Conservation (phyloP, 805 yeast genomes). For the Ogataea corticis region DNA sequence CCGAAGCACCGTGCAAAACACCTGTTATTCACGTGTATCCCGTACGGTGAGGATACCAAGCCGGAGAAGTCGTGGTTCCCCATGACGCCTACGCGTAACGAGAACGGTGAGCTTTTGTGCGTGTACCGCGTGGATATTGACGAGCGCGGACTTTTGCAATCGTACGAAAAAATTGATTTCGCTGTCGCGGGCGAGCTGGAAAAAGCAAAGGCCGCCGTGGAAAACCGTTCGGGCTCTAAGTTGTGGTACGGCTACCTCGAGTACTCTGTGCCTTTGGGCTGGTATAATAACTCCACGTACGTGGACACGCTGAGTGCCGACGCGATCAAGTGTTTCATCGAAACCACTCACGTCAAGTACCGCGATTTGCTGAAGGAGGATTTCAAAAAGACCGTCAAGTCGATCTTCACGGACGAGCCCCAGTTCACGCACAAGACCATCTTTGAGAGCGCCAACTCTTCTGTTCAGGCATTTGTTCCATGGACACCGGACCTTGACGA, state of each 20-base stretch:
- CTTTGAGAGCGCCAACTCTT: not conserved
- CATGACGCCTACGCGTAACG: slow-evolving; percentile 5
- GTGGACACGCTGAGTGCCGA: slow-evolving; percentile 9
- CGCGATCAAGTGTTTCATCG: slow-evolving; percentile 5
- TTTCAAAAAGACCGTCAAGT: not conserved
- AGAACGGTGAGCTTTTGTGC: slow-evolving; percentile 10
- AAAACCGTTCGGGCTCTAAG: not conserved
- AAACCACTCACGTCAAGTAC: slow-evolving; percentile 3
- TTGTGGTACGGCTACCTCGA: slow-evolving; percentile 13
- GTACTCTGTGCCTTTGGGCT: slow-evolving; percentile 7
- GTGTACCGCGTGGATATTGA: slow-evolving; percentile 7
- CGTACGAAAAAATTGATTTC: slow-evolving; percentile 2
- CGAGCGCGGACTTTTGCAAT: not conserved
- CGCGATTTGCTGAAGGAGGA: not conserved
- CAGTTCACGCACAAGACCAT: slow-evolving; percentile 4
- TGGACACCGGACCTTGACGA: slow-evolving; percentile 2
- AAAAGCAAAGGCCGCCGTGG: not conserved
- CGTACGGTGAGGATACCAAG: slow-evolving; percentile 4
- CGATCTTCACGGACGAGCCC: slow-evolving; percentile 7
- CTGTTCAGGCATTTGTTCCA: slow-evolving; percentile 3
- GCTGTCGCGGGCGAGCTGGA: not conserved
- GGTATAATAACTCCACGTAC: slow-evolving; percentile 12
- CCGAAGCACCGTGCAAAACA: slow-evolving; percentile 10
- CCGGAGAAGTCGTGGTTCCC: slow-evolving; percentile 3
- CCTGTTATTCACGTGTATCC: slow-evolving; percentile 9